Evolutionary conservation across 1,139 yeast species (phyloP).

Genomic region (Scheffersomyces lignicola): DNA sequence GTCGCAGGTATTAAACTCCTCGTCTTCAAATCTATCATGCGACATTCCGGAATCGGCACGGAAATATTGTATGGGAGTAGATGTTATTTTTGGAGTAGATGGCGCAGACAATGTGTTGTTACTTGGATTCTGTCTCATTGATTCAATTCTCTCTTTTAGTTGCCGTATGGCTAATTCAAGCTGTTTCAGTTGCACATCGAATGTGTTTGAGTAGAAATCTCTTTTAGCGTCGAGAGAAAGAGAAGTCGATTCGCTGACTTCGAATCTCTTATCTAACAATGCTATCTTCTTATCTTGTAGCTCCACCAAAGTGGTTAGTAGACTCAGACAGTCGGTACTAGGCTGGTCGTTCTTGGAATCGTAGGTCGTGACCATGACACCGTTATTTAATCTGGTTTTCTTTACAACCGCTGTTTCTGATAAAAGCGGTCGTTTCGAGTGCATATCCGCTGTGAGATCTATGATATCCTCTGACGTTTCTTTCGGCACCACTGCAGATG

Average conservation of each 20-base stretch:
- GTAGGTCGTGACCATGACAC: background rate
- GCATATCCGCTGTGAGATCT: background rate
- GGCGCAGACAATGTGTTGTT: too few relatives aligned
- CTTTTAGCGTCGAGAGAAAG: conserved; percentile 35
- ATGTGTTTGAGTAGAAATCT: conserved; percentile 22
- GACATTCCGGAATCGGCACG: too few relatives aligned
- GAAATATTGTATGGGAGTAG: too few relatives aligned
- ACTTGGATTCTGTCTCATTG: too few relatives aligned
- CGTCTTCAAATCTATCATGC: too few relatives aligned
- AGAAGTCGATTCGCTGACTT: conserved; percentile 35
- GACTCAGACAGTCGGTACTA: background rate
- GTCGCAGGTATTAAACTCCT: background rate
- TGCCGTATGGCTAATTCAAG: conserved; percentile 10
- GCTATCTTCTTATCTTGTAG: conserved; percentile 27
- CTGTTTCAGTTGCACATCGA: conserved; percentile 19
- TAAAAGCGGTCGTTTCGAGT: background rate
- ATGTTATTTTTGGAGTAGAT: background rate
- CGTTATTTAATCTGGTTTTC: conserved; percentile 2
- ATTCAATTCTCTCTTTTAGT: background rate
- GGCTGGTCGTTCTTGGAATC: too few relatives aligned
- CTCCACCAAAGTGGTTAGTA: conserved; percentile 6
- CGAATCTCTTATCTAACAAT: conserved; percentile 26
- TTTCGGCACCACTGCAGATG: too few relatives aligned
- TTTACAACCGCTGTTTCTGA: background rate
- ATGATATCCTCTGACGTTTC: too few relatives aligned